Conservation (phyloP, 805 yeast genomes). For the Middelhovenomyces tepae region DNA sequence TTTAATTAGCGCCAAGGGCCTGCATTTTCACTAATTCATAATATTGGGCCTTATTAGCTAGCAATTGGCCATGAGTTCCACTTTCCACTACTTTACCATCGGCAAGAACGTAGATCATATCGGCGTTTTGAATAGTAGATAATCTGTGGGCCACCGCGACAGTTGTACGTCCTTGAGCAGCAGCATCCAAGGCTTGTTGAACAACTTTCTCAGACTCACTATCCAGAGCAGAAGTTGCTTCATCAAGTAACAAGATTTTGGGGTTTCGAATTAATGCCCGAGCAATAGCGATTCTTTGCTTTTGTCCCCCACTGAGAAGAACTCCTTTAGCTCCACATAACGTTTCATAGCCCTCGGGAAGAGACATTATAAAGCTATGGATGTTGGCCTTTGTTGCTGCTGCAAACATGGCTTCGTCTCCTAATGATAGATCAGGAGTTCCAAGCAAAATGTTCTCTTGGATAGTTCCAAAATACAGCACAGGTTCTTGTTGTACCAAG, state of each 20-base stretch:
- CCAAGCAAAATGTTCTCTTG: slow-evolving; percentile 42
- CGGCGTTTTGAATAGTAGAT: slow-evolving; percentile 57
- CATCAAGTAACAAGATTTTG: slow-evolving; percentile 46
- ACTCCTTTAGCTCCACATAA: slow-evolving; percentile 42
- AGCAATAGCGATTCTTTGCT: slow-evolving; percentile 59
- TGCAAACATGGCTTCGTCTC: slow-evolving; percentile 31
- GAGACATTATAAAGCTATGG: slow-evolving; percentile 38
- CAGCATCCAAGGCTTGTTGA: slow-evolving; percentile 61
- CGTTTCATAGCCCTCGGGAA: slow-evolving; percentile 46
- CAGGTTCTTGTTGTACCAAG: slow-evolving; percentile 47
- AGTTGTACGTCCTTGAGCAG: slow-evolving; percentile 66
- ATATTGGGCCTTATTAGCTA: slow-evolving; percentile 30
- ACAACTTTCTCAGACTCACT: slow-evolving; percentile 36
- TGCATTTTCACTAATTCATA: slow-evolving; percentile 33
- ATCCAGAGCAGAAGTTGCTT: slow-evolving; percentile 49
- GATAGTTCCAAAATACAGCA: slow-evolving; percentile 38
- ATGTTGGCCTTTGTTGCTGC: slow-evolving; percentile 39
- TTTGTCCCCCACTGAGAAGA: slow-evolving; percentile 57
- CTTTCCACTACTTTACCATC: slow-evolving; percentile 54
- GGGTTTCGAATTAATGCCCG: slow-evolving; percentile 55
- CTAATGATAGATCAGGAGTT: slow-evolving; percentile 5
- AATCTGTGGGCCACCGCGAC: slow-evolving; percentile 81
- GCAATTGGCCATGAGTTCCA: slow-evolving; percentile 44
- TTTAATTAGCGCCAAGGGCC: no score
- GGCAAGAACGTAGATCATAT: slow-evolving; percentile 50